These are phyloP conservation scores for Gnaphalium uliginosum DNA, from an alignment of 129 eudicot species.

Conservation along the genomic window DNA sequence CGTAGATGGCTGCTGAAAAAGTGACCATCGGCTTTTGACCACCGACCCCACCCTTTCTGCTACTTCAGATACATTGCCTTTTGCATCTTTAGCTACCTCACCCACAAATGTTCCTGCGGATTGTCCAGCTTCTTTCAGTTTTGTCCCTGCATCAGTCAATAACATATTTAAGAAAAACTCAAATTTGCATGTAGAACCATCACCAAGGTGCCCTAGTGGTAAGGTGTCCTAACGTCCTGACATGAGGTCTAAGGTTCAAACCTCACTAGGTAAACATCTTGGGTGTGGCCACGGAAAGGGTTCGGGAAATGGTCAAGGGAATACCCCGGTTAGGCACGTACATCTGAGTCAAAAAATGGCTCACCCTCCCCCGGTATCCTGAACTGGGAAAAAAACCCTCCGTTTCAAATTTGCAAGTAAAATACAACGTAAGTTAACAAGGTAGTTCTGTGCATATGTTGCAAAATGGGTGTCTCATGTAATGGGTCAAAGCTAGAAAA, in stretches of 20 bases:
- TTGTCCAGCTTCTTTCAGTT: constrained; percentile 91
- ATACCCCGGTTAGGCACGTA: too few species aligned
- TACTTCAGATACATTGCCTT: constrained; percentile 77
- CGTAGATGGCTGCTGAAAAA: constrained; percentile 91
- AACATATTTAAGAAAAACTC: not conserved
- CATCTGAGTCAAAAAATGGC: too few species aligned
- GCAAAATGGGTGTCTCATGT: not conserved
- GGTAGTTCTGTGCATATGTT: not conserved
- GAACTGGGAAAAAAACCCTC: too few species aligned
- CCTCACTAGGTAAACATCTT: too few species aligned
- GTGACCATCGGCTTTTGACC: constrained; percentile 89
- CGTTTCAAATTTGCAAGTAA: too few species aligned
- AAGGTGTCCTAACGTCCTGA: too few species aligned
- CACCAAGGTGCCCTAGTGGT: too few species aligned
- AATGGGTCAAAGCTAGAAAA: not conserved
- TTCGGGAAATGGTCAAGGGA: too few species aligned
- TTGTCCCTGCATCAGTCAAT: constrained; percentile 55
- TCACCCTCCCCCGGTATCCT: too few species aligned
- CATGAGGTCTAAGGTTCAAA: too few species aligned
- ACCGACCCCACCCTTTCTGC: constrained; percentile 82
- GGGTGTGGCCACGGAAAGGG: too few species aligned
- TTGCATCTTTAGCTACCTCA: constrained; percentile 94
- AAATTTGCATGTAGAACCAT: not conserved
- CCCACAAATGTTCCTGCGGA: constrained; percentile 86
- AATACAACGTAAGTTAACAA: not conserved